Base-by-base conservation (phyloP, 345 rosid species). In the Syzygium jambos region DNA sequence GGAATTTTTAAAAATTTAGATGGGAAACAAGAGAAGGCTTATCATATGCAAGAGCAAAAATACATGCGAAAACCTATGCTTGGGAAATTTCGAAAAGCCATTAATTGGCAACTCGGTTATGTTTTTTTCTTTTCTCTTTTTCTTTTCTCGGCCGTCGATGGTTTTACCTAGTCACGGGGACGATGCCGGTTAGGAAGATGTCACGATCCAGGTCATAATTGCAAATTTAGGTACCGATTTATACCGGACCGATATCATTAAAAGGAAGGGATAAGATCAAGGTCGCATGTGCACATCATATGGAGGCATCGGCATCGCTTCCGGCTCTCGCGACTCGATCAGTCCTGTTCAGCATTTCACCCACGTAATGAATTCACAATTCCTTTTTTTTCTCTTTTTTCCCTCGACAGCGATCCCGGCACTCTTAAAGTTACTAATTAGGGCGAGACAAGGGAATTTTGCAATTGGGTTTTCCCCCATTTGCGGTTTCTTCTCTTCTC, bases 151-250 rank as follows among this genome's bases (percentile, higher is more conserved):
- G 54, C 7, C 46, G 21, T 0, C 1, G 3, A 30, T 29, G 22
- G 30, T 30, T 3, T 30, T 9, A 65, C 11, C 10, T 14, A 29
- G 34, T 7, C 1, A 16, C 16, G 16, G 1, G 2, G 23, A 17
- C 0, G 3, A 38, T 0, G 1, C 6, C 1, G 0, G 78, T 65
- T 65, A 65, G 38, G 43, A 30, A 16, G 6, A 17, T 9, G 11
- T 8, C 43, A 16, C 6, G 2, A 17, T 10, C 43, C 12, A 11
- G 17, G 12, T 30, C 78, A 30, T 68, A 9, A 43, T 16, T 68
- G 78, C 12, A 30, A 8, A 6, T 68, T 19, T 43, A 30, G 0
- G 27, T 8, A 5, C 34, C 17, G 27, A 34, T 34, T 38, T 34
- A 22, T 23, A 17, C 13, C 25, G 25, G 2, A 1, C 6, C 13